A percentile compares a stretch with the other conserved stretches of the same genome.
These are phyloP conservation scores for Candida labiduridarum DNA, from an alignment of 1,139 yeast species.

Conservation along the genomic window DNA sequence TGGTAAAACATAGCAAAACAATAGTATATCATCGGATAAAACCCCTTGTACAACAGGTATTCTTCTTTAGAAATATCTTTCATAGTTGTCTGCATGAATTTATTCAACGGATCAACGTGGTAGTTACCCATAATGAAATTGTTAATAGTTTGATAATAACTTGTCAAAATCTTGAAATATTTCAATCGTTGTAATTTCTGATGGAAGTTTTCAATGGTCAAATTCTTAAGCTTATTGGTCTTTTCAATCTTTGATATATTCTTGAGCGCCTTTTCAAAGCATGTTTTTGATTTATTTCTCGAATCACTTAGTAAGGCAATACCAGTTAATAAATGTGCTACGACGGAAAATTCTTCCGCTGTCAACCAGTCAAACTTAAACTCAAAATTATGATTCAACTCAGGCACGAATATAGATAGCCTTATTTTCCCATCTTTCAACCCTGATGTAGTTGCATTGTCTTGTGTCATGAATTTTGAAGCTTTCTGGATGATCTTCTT, in stretches of 20 bases:
- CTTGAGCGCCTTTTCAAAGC: slow-evolving; percentile 37
- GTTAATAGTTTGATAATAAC: slow-evolving; percentile 36
- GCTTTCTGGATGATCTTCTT: background rate
- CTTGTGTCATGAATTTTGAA: background rate
- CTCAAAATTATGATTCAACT: slow-evolving; percentile 8
- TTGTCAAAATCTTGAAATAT: slow-evolving; percentile 27
- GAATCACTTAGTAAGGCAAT: slow-evolving; percentile 35
- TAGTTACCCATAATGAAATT: slow-evolving; percentile 33
- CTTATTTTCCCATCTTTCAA: slow-evolving; percentile 2
- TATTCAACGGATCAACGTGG: slow-evolving; percentile 25
- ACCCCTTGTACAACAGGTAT: slow-evolving; percentile 26
- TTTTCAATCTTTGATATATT: slow-evolving; percentile 19
- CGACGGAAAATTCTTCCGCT: slow-evolving; percentile 41
- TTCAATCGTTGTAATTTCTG: slow-evolving; percentile 22
- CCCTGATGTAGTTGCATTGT: background rate
- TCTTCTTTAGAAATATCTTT: slow-evolving; percentile 36
- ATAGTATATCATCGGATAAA: slow-evolving; percentile 39
- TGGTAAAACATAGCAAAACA: slow-evolving; percentile 43
- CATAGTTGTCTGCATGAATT: slow-evolving; percentile 34
- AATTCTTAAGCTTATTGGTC: background rate
- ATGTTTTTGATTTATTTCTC: slow-evolving; percentile 27
- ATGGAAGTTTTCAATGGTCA: slow-evolving; percentile 8
- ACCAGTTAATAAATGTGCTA: slow-evolving; percentile 44
- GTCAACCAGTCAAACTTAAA: slow-evolving; percentile 39
- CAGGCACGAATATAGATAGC: background rate